Percentiles rank a stretch among this genome's conserved stretches.
Conservation (phyloP, 2,329 filamentous ascomycete species). For the Aspergillus viridinutans region DNA sequence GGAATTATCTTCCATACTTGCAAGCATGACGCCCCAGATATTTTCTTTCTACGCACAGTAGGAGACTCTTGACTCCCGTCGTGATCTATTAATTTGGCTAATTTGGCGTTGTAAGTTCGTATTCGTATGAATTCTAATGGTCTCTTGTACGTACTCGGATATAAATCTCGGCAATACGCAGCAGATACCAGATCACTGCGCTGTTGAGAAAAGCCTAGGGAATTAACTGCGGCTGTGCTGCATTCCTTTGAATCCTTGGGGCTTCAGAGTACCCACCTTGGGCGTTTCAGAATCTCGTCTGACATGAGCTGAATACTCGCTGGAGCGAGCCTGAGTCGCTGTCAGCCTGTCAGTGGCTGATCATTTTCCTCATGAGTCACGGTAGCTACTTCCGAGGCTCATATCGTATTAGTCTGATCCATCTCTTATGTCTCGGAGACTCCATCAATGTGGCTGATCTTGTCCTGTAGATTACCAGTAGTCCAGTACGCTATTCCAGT, state of each 20-base stretch:
- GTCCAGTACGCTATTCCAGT: too few relatives aligned
- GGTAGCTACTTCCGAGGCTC: background rate
- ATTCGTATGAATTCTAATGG: background rate
- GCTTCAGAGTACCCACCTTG: slow-evolving; percentile 11
- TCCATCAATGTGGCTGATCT: background rate
- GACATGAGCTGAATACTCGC: slow-evolving; percentile 1
- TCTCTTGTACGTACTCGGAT: background rate
- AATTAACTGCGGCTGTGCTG: slow-evolving; percentile 6
- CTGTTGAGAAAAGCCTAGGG: background rate
- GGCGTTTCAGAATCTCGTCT: slow-evolving; percentile 15
- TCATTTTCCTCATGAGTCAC: background rate
- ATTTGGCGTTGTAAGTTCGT: background rate
- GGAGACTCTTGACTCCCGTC: background rate
- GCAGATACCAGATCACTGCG: background rate
- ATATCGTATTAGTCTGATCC: background rate
- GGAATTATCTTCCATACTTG: background rate
- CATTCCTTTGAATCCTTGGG: slow-evolving; percentile 1
- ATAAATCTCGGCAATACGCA: background rate
- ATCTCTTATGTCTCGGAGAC: background rate
- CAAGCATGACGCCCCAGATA: background rate
- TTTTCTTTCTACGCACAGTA: background rate
- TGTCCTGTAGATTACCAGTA: too few relatives aligned
- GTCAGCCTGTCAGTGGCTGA: too few relatives aligned
- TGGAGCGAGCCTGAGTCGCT: too few relatives aligned
- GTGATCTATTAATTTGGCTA: background rate